Conservation (phyloP, 805 yeast species). For the Ogataea populi-albae region DNA sequence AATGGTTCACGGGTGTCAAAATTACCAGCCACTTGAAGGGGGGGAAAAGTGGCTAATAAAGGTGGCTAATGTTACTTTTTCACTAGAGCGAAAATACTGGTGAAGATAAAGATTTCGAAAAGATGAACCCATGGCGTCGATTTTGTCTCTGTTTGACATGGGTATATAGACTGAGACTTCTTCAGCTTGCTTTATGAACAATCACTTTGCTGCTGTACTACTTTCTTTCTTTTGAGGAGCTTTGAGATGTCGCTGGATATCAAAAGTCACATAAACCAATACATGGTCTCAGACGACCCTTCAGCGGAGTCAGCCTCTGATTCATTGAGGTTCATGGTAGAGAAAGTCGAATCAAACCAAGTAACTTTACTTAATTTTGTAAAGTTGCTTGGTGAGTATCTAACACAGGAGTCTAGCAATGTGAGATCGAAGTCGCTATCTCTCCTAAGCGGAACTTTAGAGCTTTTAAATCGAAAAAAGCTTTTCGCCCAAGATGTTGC, state of each 20-base stretch:
- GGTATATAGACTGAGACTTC: too few species aligned
- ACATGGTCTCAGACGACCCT: constrained; percentile 40
- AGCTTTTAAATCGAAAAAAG: constrained; percentile 22
- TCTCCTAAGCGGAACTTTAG: constrained; percentile 40
- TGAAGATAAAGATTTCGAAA: too few species aligned
- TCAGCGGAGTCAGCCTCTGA: constrained; percentile 30
- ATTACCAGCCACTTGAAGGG: too few species aligned
- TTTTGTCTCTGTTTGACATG: too few species aligned
- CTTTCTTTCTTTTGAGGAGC: too few species aligned
- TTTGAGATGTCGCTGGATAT: constrained; percentile 21
- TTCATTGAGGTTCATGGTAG: constrained; percentile 30
- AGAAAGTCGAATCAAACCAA: constrained; percentile 20
- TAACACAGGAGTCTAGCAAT: constrained; percentile 46
- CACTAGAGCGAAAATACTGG: too few species aligned
- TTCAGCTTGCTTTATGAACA: too few species aligned
- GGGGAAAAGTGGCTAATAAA: too few species aligned
- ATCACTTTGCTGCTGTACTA: too few species aligned
- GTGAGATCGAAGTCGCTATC: constrained; percentile 40
- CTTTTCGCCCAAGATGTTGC: constrained; percentile 43
- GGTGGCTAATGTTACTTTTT: constrained; percentile 2
- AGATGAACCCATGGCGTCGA: too few species aligned
- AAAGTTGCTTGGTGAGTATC: constrained; percentile 42
- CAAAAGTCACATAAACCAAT: constrained; percentile 32
- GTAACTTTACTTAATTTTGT: constrained; percentile 43
- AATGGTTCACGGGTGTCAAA: too few species aligned